Evolutionary conservation across 257 asterid species (phyloP).

Genomic region (Linderniella brevidens): DNA sequence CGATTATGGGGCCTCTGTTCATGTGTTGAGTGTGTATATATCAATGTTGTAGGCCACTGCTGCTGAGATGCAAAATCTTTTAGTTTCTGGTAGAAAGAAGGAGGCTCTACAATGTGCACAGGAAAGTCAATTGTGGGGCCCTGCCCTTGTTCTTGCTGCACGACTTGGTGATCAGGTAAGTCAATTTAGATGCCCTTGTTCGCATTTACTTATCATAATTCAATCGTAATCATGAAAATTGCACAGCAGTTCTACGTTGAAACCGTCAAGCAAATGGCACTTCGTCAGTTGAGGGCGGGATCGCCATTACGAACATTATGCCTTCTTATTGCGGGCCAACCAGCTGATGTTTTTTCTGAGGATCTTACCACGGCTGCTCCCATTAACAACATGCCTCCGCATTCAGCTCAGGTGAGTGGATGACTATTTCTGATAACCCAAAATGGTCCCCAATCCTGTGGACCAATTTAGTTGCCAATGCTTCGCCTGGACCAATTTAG

Average conservation of each 20-base stretch:
- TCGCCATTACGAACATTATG: slow-evolving; percentile 94
- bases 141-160: slow-evolving; percentile 95
- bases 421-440: slow-evolving; percentile 8
- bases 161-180: slow-evolving; percentile 84
- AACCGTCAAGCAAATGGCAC: slow-evolving; percentile 91
- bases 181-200: slow-evolving; percentile 4
- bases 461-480: no score
- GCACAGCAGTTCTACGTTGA: slow-evolving; percentile 72
- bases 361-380: slow-evolving; percentile 27
- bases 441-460: no score
- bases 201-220: slow-evolving; percentile 4
- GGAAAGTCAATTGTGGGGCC: slow-evolving; percentile 98
- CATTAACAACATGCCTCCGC: slow-evolving; percentile 36
- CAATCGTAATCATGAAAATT: slow-evolving; percentile 4
- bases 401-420: slow-evolving; percentile 53
- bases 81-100: slow-evolving; percentile 87
- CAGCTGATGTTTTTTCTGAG: slow-evolving; percentile 71
- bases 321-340: slow-evolving; percentile 86
- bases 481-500: no score
- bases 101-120: slow-evolving; percentile 91
- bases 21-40: slow-evolving; percentile 8
- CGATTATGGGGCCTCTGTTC: slow-evolving; percentile 3
- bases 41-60: slow-evolving; percentile 55
- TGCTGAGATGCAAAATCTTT: slow-evolving; percentile 67
- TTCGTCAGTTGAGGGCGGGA: slow-evolving; percentile 68